phyloP scores from a whole-genome alignment of 1,284 basidiomycete species.

The Coniophora puteana region DNA sequence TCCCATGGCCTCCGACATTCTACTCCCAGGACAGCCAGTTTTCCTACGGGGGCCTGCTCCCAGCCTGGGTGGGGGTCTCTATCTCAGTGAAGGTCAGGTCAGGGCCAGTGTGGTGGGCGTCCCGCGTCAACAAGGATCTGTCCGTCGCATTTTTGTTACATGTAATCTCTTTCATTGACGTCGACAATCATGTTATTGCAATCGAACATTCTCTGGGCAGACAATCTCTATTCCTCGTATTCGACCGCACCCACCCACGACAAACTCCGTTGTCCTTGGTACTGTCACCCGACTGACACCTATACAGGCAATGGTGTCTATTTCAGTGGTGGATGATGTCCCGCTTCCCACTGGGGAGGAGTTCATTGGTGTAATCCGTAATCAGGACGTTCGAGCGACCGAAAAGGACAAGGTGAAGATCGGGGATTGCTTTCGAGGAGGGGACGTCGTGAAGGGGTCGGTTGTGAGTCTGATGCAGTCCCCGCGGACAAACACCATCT shows the following conservation, averaged over 20 bases:
- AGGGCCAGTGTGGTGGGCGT: conserved; percentile 74
- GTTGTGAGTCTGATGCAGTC: conserved; percentile 61
- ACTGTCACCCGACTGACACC: conserved; percentile 85
- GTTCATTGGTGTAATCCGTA: conserved; percentile 88
- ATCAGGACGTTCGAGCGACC: conserved; percentile 89
- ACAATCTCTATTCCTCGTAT: conserved; percentile 55
- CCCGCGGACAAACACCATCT: conserved; percentile 2
- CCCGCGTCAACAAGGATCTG: conserved; percentile 62
- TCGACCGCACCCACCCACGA: conserved; percentile 64
- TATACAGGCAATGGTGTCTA: conserved; percentile 82
- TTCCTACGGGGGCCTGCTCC: conserved; percentile 53
- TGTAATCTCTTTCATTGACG: no score
- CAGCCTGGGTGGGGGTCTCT: conserved; percentile 68
- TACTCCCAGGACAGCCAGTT: conserved; percentile 85
- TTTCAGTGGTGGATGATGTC: conserved; percentile 88
- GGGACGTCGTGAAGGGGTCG: conserved; percentile 90
- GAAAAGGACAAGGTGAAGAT: conserved; percentile 94
- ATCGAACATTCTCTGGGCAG: conserved; percentile 26
- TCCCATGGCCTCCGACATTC: conserved; percentile 36
- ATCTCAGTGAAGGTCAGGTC: conserved; percentile 59
- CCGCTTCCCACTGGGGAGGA: conserved; percentile 89
- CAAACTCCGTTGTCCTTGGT: conserved; percentile 75
- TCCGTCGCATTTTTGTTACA: conserved; percentile 48
- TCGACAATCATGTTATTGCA: conserved; percentile 7
- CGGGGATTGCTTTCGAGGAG: conserved; percentile 91